Base-by-base conservation (phyloP, 2,329 filamentous ascomycete genomes). In the Apiospora arundinis region DNA sequence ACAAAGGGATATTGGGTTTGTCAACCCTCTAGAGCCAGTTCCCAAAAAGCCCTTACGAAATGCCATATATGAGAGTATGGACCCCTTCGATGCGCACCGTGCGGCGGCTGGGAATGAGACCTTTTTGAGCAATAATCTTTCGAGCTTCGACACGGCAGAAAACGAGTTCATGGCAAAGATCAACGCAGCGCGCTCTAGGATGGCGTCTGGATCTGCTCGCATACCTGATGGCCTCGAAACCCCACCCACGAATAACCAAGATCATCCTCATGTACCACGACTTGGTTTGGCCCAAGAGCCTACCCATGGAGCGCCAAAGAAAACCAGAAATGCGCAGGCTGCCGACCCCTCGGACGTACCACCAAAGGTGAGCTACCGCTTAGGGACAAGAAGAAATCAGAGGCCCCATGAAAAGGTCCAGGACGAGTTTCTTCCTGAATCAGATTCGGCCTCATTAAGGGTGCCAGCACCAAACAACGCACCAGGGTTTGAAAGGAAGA, bases 401-500 rank as follows among this genome's bases (percentile, higher is more conserved):
- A 77, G 74, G 70, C 68, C 73, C 11, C 74, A 76, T 69, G 81
- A 83, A 75, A 80, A 81, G 77, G 73, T 76, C 63, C 75, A 84
- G 77, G 75, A 82, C 76, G 87, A 89, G 16, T 75, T 76, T 40
- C 78, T 84, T 67, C 75, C 80, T 2, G 88, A 89, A 49, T 79
- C 83, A 1, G 82, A 76, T 73, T 81, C 75, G 70, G 79, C 74
- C 66, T 77, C 77, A 67, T 80, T 76, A 82, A 78, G 84, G 83
- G 77, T 84, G 70, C 77, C 84, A 23, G 70, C 82, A 74, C 70
- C 82, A 74, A 75, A 85, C 73, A 75, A 85, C 73, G 73, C 81
- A 21, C 80, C 86, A 25, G 85, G 83, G 4, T 82, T 86, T 18
- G 93, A 95, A 72, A 90, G 95, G 80, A 98, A 98, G 83, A 91